Evolutionary conservation across 306 rosid species (phyloP), one percentile per base, ranked within the genome.

Genomic region (Begonia masoniana): DNA sequence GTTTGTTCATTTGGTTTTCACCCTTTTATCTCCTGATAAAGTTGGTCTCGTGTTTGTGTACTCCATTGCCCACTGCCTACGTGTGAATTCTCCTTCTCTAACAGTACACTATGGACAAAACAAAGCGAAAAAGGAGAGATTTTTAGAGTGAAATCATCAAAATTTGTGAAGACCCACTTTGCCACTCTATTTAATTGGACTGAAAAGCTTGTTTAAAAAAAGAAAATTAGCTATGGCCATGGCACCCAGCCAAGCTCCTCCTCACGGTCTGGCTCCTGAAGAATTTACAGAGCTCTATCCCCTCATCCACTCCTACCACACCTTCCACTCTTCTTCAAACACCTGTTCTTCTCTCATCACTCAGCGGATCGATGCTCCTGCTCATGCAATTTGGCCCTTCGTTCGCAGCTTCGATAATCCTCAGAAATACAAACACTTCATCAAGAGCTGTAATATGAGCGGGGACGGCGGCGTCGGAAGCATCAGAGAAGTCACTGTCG

Each of bases 371-470:
- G 79, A 91, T 0, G 88, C 96, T 0, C 96, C 96, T 0, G 71
- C 73, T 0, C 21, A 12, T 7, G 62, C n/a, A 0, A 82, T 83
- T 0, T 91, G 99, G 96, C 79, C 79, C 0, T 65, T 75, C 5
- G 70, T 91, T 0, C 69, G 99, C 7, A 72, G 82, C 68, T 91
- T 91, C 57, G 86, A 79, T 3, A 79, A 65, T 55, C 99, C 96
- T 0, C 86, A 86, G 1, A 81, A 63, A 49, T 91, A 86, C 76
- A 91, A 91, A 48, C 96, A 91, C 75, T 91, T 91, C 79, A 69
- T 85, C 62, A 91, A 91, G 31, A 73, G 91, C 16, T 83, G 99
- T 68, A 83, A 56, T 47, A 83, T 91, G 96, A 61, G 3, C 9
- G 89, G 89, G 0, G 92, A 84, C 13, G 95, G 88, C 0, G 74